phyloP scores from a whole-genome alignment of 164 flowering plant genomes.

The Tinospora cordifolia region DNA sequence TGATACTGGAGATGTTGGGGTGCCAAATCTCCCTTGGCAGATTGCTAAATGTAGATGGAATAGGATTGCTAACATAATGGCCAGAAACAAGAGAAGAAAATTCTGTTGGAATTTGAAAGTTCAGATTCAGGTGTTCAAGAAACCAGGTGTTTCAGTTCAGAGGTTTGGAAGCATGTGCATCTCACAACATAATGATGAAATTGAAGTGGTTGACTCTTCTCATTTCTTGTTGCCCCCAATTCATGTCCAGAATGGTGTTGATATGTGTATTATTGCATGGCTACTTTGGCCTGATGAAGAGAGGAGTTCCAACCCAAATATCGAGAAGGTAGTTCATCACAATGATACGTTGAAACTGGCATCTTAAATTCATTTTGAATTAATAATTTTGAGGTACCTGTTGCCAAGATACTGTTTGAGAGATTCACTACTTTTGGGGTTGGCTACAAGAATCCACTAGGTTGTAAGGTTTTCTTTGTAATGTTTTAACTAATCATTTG shows the following conservation, averaged over 20 bases:
- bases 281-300: conserved; percentile 99
- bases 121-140: conserved; percentile 74
- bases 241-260: conserved; percentile 47
- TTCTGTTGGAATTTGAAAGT: conserved; percentile 77
- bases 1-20: conserved; percentile 11
- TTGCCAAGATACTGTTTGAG: background rate
- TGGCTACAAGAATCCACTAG: too few relatives aligned
- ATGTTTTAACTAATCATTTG: too few relatives aligned
- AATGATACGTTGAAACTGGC: too few relatives aligned
- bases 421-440: too few relatives aligned
- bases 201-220: conserved; percentile 47
- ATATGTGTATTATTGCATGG: conserved; percentile 71
- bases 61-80: conserved; percentile 53
- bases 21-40: conserved; percentile 29
- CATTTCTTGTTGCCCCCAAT: conserved; percentile 47
- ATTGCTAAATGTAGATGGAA: conserved; percentile 54
- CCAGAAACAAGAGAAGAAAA: conserved; percentile 41
- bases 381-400: background rate
- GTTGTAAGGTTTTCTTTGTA: too few relatives aligned
- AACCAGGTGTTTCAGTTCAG: conserved; percentile 52
- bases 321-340: conserved; percentile 70
- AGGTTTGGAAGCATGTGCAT: conserved; percentile 39
- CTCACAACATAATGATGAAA: conserved; percentile 28
- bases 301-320: conserved; percentile 70
- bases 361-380: background rate